Conservation (phyloP, 1,139 yeast genomes). For the Yamadazyma aaseri region DNA sequence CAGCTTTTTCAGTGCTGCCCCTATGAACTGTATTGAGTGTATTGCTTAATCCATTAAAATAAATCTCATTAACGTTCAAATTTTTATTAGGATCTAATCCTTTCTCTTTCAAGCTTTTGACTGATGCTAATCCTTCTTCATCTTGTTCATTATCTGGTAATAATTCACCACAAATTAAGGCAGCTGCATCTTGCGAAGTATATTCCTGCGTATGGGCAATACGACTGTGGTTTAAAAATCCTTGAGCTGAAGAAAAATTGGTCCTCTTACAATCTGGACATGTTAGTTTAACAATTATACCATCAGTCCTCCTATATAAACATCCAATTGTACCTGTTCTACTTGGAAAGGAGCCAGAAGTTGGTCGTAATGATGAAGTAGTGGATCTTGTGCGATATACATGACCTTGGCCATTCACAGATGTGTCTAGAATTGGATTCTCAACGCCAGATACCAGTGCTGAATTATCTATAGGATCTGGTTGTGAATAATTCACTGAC, state of each 20-base stretch:
- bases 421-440: not conserved
- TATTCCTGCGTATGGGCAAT: conserved; percentile 73
- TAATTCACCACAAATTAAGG: conserved; percentile 64
- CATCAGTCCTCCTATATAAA: conserved; percentile 69
- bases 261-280: conserved; percentile 69
- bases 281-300: conserved; percentile 62
- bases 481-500: conserved; percentile 30
- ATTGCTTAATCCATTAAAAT: conserved; percentile 34
- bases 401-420: conserved; percentile 15
- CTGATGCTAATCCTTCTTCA: conserved; percentile 49
- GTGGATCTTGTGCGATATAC: conserved; percentile 50
- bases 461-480: conserved; percentile 1
- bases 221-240: conserved; percentile 74
- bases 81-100: conserved; percentile 40
- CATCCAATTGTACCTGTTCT: conserved; percentile 46
- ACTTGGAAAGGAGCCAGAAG: conserved; percentile 5
- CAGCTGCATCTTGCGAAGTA: conserved; percentile 75
- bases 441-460: not conserved
- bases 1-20: conserved; percentile 10
- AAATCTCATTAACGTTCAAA: conserved; percentile 40
- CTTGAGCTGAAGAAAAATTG: conserved; percentile 77
- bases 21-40: conserved; percentile 17
- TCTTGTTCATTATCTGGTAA: conserved; percentile 61
- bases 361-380: conserved; percentile 49
- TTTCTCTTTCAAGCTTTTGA: conserved; percentile 41